These are phyloP conservation scores for Lepiota brunneoincarnata DNA, from an alignment of 768 basidiomycete genomes.

Conservation along the genomic window DNA sequence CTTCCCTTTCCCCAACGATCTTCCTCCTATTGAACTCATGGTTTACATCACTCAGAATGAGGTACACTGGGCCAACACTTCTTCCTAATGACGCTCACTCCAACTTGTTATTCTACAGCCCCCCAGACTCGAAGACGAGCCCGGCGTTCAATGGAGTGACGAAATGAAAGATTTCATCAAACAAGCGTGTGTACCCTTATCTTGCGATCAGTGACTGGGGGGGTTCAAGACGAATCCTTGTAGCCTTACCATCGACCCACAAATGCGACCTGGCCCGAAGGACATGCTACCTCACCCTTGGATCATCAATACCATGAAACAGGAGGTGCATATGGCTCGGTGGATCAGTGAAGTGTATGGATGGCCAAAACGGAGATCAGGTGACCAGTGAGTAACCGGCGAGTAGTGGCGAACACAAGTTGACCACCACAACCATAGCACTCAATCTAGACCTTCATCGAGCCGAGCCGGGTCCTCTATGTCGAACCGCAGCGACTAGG, in stretches of 20 bases:
- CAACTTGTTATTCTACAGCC: constrained; percentile 43
- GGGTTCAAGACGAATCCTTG: constrained; percentile 14
- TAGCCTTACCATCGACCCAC: constrained; percentile 71
- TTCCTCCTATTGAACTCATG: constrained; percentile 92
- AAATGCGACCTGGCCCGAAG: constrained; percentile 73
- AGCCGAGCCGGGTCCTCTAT: constrained; percentile 15
- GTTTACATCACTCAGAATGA: constrained; percentile 84
- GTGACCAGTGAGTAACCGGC: constrained; percentile 37
- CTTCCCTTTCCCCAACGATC: constrained; percentile 91
- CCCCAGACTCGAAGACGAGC: constrained; percentile 79
- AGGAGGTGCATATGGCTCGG: constrained; percentile 84
- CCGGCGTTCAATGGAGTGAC: constrained; percentile 65
- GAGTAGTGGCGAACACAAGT: background rate
- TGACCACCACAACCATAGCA: constrained; percentile 12
- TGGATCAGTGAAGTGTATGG: constrained; percentile 88
- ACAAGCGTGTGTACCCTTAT: constrained; percentile 58
- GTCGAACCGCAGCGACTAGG: constrained; percentile 9
- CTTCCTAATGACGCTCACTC: constrained; percentile 1
- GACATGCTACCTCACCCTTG: constrained; percentile 85
- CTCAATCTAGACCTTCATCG: constrained; percentile 31
- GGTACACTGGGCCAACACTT: constrained; percentile 35
- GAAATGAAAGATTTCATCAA: constrained; percentile 93
- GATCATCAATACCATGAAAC: constrained; percentile 73
- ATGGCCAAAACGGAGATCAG: constrained; percentile 56
- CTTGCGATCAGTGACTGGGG: background rate